Evolutionary conservation across 2,329 filamentous ascomycete genomes (phyloP).

Genomic region (Myriosclerotinia curreyana): DNA sequence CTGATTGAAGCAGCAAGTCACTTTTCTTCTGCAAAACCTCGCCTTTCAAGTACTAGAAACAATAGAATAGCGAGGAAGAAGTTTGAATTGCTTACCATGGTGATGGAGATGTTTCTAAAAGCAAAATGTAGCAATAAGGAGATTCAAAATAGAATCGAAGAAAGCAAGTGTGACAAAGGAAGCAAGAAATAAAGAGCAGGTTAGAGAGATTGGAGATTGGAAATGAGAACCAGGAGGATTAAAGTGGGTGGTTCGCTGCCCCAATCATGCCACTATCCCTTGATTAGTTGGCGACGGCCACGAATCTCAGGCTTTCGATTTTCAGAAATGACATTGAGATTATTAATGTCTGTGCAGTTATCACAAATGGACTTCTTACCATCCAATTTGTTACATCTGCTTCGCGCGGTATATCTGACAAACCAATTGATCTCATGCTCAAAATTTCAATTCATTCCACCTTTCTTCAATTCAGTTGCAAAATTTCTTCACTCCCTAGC

Average conservation of each 20-base stretch:
- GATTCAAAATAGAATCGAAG: background rate
- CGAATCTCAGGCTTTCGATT: background rate
- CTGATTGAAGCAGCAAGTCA: background rate
- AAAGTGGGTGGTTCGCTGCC: background rate
- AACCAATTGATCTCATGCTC: too few relatives aligned
- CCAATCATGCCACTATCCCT: background rate
- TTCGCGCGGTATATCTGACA: too few relatives aligned
- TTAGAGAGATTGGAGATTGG: background rate
- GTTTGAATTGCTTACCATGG: background rate
- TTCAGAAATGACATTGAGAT: background rate
- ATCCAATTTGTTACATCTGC: too few relatives aligned
- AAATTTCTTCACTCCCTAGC: too few relatives aligned
- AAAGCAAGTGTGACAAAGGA: background rate
- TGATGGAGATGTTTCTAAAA: background rate
- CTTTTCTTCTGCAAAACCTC: background rate
- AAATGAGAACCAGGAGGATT: background rate
- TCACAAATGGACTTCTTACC: background rate
- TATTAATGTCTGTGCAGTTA: background rate
- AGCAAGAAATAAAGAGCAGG: background rate
- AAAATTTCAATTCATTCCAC: too few relatives aligned
- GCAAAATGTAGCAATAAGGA: background rate
- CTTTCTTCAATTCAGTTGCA: too few relatives aligned
- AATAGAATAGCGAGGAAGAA: background rate
- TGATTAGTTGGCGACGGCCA: background rate
- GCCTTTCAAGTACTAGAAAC: background rate